A percentile compares a stretch with the other conserved stretches of the same genome.
Evolutionary conservation across 352 stramenopile species (phyloP).

Genomic region (Phytophthora lateralis): DNA sequence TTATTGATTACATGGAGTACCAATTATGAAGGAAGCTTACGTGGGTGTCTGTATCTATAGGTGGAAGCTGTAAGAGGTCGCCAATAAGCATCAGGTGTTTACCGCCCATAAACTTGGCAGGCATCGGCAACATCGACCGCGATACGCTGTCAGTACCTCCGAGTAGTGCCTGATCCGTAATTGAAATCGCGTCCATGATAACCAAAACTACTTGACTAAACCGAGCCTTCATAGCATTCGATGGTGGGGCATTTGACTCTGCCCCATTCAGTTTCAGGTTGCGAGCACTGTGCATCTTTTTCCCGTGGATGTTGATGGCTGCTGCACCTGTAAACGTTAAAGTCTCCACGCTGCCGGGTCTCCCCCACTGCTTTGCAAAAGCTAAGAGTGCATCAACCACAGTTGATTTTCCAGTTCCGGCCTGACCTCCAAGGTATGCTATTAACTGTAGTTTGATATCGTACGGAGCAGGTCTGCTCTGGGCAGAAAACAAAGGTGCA

Average conservation of each 20-base stretch:
- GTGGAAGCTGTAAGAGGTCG: conserved; percentile 33
- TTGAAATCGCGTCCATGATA: conserved; percentile 35
- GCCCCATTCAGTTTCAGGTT: conserved; percentile 12
- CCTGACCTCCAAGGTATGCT: not conserved
- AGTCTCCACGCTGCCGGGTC: not conserved
- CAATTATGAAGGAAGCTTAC: conserved; percentile 9
- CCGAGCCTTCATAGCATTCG: conserved; percentile 12
- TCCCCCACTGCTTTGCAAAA: not conserved
- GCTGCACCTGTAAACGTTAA: conserved; percentile 16
- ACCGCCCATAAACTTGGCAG: conserved; percentile 22
- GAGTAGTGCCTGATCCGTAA: conserved; percentile 29
- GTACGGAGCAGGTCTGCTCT: not conserved
- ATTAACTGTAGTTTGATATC: not conserved
- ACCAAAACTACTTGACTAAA: conserved; percentile 26
- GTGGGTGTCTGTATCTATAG: conserved; percentile 12
- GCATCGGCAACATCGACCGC: not conserved
- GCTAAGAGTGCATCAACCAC: not conserved
- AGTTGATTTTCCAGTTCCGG: not conserved
- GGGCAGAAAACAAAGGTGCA: not conserved
- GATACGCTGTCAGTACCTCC: conserved; percentile 17
- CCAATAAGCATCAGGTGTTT: conserved; percentile 29
- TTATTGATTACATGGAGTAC: not conserved
- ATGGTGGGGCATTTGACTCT: conserved; percentile 8
- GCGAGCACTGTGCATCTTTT: conserved; percentile 3
- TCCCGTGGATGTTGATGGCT: conserved; percentile 20